Evolutionary conservation across 768 basidiomycete genomes (phyloP).

Genomic region (Hydnomerulius pinastri): DNA sequence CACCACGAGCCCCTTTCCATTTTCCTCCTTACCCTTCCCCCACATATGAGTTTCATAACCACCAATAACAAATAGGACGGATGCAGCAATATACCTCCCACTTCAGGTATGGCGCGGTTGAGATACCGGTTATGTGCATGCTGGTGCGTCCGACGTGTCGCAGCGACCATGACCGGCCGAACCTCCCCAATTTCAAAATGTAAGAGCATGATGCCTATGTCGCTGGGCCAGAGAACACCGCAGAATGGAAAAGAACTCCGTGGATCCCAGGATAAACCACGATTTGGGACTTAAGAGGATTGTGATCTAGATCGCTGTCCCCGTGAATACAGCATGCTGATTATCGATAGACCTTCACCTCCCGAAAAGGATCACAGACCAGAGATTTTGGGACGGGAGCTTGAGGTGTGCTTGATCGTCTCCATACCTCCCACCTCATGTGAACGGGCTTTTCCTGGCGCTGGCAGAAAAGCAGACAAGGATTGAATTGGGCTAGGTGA

Average conservation of each 20-base stretch:
- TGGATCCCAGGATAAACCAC: not conserved
- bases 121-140: no score
- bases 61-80: not conserved
- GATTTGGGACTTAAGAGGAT: slow-evolving; percentile 1
- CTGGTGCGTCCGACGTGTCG: not conserved
- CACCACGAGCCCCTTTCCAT: not conserved
- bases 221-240: not conserved
- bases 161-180: not conserved
- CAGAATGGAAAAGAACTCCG: not conserved
- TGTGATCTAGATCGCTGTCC: not conserved
- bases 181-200: not conserved
- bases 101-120: not conserved
- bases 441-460: not conserved
- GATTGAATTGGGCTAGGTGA: not conserved
- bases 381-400: not conserved
- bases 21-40: not conserved
- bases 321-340: slow-evolving; percentile 2
- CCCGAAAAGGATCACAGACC: not conserved
- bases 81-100: slow-evolving; percentile 1
- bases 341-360: not conserved
- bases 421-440: not conserved
- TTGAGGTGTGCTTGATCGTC: not conserved
- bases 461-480: not conserved
- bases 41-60: not conserved
- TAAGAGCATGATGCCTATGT: not conserved